A percentile compares a stretch with the other conserved stretches of the same genome.
phyloP scores from a whole-genome alignment of 2,329 filamentous ascomycete species.

The Epichloe typhina region DNA sequence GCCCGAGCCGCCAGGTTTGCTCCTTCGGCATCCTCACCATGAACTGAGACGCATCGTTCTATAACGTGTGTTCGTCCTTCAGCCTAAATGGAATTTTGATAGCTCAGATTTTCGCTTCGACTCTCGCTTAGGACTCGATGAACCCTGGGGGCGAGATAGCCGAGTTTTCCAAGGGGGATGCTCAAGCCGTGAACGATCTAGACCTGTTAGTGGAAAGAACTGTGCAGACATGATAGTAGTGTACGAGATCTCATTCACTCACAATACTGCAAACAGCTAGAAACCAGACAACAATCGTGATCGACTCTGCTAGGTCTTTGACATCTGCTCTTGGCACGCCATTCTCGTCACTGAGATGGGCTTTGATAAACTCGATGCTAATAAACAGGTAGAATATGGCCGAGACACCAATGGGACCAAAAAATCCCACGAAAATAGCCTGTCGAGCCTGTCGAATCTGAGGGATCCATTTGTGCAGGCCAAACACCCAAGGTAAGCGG shows the following conservation, averaged over 20 bases:
- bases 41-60: background rate
- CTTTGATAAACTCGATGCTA: conserved; percentile 57
- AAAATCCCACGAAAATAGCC: conserved; percentile 75
- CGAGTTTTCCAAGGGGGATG: conserved; percentile 62
- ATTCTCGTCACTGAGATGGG: conserved; percentile 37
- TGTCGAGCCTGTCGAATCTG: conserved; percentile 66
- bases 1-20: conserved; percentile 1
- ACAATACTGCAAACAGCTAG: conserved; percentile 71
- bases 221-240: conserved; percentile 13
- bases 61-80: background rate
- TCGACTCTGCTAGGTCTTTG: conserved; percentile 47
- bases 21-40: conserved; percentile 1
- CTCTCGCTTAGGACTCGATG: conserved; percentile 17
- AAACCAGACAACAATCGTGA: conserved; percentile 74
- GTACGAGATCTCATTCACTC: conserved; percentile 22
- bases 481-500: conserved; percentile 63
- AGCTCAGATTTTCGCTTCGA: conserved; percentile 1
- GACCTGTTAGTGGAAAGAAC: background rate
- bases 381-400: conserved; percentile 86
- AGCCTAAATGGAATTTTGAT: background rate
- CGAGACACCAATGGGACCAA: conserved; percentile 82
- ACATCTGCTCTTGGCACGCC: conserved; percentile 53
- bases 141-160: conserved; percentile 50
- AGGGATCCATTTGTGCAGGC: conserved; percentile 60
- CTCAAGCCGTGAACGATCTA: conserved; percentile 65